Evolutionary conservation across 805 yeast species (phyloP), one percentile per base, ranked within the genome.

Genomic region (Hanseniaspora thailandica): DNA sequence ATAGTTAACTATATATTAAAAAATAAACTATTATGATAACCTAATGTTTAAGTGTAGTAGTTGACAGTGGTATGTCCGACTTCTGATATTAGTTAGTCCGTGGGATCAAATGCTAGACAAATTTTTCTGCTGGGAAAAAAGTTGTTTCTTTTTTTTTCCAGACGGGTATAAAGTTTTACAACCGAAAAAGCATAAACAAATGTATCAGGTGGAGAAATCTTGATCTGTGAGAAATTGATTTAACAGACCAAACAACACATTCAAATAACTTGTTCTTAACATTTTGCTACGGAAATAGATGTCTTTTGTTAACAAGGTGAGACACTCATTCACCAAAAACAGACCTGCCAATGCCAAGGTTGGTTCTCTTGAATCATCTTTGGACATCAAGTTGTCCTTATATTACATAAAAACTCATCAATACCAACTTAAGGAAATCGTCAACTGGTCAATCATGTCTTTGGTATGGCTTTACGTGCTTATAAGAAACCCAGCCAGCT

Each of bases 401-500:
- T 57, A 63, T 47, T 70, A 68, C 58, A 62, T 80, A 38, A 69
- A 68, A 61, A 63, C 64, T 35, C 74, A 73, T 59, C 63, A 68
- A 39, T 72, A 76, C 67, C 65, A 72, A 0, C 56, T 60, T 12
- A 65, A 68, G 34, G 94, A 86, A 57, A 62, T 76, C 55, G 61
- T 69, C 48, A 77, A 76, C 75, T 72, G 75, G 69, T 68, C 74
- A 34, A 70, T 80, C 59, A 60, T 78, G 57, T 57, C 76, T 39
- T 62, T 71, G 57, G 74, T 86, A 57, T 71, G 81, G 62, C 57
- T 75, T 35, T 77, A 79, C 63, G 85, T 81, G 10, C 76, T 80
- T 51, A 62, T 76, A 55, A 70, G 81, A 52, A 72, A 78, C 57
- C 85, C 86, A 9, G 77, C 80, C 0, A 65, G 74, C 10, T 64